Conservation (phyloP, 148 eudicot species). For the Persicaria maculosa region DNA sequence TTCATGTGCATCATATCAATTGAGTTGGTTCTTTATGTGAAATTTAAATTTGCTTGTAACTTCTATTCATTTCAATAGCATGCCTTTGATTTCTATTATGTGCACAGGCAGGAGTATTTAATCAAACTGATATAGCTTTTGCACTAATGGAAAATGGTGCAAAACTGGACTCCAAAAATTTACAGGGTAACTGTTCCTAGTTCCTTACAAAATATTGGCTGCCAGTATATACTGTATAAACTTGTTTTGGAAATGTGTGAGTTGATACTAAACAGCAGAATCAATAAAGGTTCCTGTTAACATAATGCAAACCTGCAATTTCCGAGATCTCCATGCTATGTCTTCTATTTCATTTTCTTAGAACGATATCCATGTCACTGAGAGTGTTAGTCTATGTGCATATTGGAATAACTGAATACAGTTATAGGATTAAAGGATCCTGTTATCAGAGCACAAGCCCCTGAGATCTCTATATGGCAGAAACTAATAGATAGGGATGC, state of each 20-base stretch:
- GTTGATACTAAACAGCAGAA: neutral
- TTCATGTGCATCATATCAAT: neutral
- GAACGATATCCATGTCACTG: too few relatives aligned
- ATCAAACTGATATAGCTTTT: constrained; percentile 65
- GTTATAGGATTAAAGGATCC: neutral
- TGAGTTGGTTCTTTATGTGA: neutral
- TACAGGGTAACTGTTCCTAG: constrained; percentile 44
- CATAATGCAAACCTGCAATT: too few relatives aligned
- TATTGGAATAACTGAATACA: neutral
- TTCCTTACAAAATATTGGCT: neutral
- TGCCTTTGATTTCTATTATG: neutral
- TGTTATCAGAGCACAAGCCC: too few relatives aligned
- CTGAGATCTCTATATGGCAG: neutral
- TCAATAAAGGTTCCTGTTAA: neutral
- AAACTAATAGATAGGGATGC: neutral
- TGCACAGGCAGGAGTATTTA: constrained; percentile 69
- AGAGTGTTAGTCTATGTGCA: neutral
- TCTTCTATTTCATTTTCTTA: too few relatives aligned
- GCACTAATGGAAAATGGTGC: constrained; percentile 76
- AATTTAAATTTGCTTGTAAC: neutral
- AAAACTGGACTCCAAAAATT: constrained; percentile 49
- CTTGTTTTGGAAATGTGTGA: neutral
- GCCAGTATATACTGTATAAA: neutral
- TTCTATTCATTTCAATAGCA: neutral
- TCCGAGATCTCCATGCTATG: too few relatives aligned